Percentiles rank a stretch among this genome's conserved stretches.
These are phyloP conservation scores for Dryadomyces sulphureus DNA, from an alignment of 2,329 filamentous ascomycete species.

Conservation along the genomic window DNA sequence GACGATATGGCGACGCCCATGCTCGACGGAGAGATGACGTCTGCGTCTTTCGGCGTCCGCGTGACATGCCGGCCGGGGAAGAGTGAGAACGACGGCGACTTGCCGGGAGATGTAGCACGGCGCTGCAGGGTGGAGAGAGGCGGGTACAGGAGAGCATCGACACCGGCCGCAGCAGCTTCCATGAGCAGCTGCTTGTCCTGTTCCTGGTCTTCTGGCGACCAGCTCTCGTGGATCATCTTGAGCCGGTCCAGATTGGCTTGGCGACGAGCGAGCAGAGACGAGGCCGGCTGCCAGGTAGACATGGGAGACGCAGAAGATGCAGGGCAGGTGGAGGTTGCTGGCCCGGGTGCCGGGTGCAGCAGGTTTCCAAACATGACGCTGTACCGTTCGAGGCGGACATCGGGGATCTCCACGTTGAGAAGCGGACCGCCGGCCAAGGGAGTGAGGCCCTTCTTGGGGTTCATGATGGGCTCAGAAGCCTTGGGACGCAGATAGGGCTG, in stretches of 20 bases:
- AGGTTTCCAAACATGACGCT: slow-evolving; percentile 85
- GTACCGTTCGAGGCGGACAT: slow-evolving; percentile 70
- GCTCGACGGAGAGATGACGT: background rate
- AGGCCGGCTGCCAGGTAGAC: slow-evolving; percentile 15
- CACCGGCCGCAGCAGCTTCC: background rate
- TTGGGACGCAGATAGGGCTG: slow-evolving; percentile 10
- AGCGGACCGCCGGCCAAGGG: slow-evolving; percentile 19
- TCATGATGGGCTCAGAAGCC: slow-evolving; percentile 10
- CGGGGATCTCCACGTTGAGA: slow-evolving; percentile 68
- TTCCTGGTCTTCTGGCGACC: slow-evolving; percentile 19
- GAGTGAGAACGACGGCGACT: slow-evolving; percentile 29
- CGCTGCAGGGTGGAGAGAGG: slow-evolving; percentile 15
- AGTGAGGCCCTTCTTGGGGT: background rate
- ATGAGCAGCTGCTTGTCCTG: slow-evolving; percentile 2
- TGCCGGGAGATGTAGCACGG: slow-evolving; percentile 32
- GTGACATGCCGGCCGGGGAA: slow-evolving; percentile 28
- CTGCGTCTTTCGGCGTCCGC: slow-evolving; percentile 2
- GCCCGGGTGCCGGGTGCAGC: slow-evolving; percentile 32
- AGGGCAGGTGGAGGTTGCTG: background rate
- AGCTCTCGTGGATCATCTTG: slow-evolving; percentile 34
- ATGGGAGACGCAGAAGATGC: too few relatives aligned
- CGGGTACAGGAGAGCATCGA: background rate
- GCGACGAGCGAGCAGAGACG: slow-evolving; percentile 36
- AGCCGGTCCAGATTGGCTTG: slow-evolving; percentile 45
- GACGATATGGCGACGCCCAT: slow-evolving; percentile 15